A percentile compares a stretch with the other conserved stretches of the same genome.
Evolutionary conservation across 2,329 filamentous ascomycete species (phyloP).

Genomic region (Aspergillus sp.): DNA sequence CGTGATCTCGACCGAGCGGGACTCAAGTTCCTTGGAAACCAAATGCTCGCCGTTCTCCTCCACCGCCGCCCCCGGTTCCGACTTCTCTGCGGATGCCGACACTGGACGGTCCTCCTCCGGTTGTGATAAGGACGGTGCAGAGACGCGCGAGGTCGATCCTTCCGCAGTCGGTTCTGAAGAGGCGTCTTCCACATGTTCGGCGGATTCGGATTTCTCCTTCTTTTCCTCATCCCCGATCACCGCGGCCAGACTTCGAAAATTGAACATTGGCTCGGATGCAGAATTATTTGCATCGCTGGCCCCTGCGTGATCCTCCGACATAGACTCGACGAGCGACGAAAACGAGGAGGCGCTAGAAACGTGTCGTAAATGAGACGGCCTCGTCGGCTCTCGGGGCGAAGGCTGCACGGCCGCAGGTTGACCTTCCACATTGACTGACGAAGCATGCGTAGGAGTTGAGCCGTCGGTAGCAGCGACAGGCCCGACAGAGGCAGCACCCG

Average conservation of each 20-base stretch:
- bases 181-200: conserved; percentile 40
- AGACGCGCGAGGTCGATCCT: conserved; percentile 20
- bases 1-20: conserved; percentile 37
- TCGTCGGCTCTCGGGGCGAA: conserved; percentile 51
- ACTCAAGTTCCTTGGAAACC: conserved; percentile 37
- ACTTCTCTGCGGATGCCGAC: conserved; percentile 8
- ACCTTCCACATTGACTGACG: conserved; percentile 8
- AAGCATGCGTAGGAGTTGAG: conserved; percentile 19
- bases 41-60: conserved; percentile 19
- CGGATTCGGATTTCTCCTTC: conserved; percentile 31
- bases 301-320: conserved; percentile 38
- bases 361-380: conserved; percentile 72
- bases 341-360: conserved; percentile 85
- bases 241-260: conserved; percentile 82
- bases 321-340: conserved; percentile 72
- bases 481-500: conserved; percentile 7
- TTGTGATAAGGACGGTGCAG: conserved; percentile 17
- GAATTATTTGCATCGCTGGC: conserved; percentile 50
- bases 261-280: conserved; percentile 77
- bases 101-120: conserved; percentile 8
- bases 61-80: conserved; percentile 11
- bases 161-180: conserved; percentile 18
- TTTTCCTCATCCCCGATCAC: conserved; percentile 71
- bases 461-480: conserved; percentile 35
- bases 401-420: conserved; percentile 26